Percentiles rank a stretch among this genome's conserved stretches.
Conservation (phyloP, 1,284 basidiomycete genomes). For the Ceratobasidium sp. region DNA sequence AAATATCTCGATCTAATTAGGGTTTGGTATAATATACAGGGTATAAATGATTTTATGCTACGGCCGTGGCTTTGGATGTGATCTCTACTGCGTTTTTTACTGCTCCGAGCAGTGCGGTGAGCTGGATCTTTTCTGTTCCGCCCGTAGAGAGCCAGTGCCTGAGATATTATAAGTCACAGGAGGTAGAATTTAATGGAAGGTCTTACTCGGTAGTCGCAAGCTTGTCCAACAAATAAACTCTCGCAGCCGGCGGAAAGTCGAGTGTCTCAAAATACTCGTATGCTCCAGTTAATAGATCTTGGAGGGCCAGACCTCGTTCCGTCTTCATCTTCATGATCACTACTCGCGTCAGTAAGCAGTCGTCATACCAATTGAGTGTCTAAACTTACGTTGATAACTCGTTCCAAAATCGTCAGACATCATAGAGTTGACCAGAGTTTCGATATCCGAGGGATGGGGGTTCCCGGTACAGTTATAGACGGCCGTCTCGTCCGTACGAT, state of each 20-base stretch:
- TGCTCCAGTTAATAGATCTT: slow-evolving; percentile 94
- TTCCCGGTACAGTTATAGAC: slow-evolving; percentile 98
- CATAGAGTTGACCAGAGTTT: slow-evolving; percentile 95
- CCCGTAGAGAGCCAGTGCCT: slow-evolving; percentile 95
- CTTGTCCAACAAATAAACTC: slow-evolving; percentile 92
- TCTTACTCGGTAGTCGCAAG: slow-evolving; percentile 90
- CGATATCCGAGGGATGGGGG: slow-evolving; percentile 94
- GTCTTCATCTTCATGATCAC: slow-evolving; percentile 90
- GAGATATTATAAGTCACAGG: slow-evolving; percentile 38
- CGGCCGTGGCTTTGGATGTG: slow-evolving; percentile 18
- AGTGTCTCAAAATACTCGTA: slow-evolving; percentile 92
- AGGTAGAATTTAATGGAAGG: background rate
- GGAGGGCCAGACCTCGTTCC: slow-evolving; percentile 92
- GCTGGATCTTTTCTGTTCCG: slow-evolving; percentile 93
- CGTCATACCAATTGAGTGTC: slow-evolving; percentile 26
- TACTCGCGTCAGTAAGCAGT: slow-evolving; percentile 56
- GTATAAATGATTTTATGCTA: slow-evolving; percentile 18
- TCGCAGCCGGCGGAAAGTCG: slow-evolving; percentile 86
- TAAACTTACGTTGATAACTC: slow-evolving; percentile 81
- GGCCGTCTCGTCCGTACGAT: slow-evolving; percentile 87
- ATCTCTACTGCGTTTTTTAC: slow-evolving; percentile 94
- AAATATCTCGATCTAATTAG: slow-evolving; percentile 42
- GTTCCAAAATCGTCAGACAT: slow-evolving; percentile 96
- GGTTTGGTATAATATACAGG: slow-evolving; percentile 30
- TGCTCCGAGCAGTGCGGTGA: slow-evolving; percentile 90